Conservation (phyloP, 805 yeast genomes). For the Candida gorgasii region DNA sequence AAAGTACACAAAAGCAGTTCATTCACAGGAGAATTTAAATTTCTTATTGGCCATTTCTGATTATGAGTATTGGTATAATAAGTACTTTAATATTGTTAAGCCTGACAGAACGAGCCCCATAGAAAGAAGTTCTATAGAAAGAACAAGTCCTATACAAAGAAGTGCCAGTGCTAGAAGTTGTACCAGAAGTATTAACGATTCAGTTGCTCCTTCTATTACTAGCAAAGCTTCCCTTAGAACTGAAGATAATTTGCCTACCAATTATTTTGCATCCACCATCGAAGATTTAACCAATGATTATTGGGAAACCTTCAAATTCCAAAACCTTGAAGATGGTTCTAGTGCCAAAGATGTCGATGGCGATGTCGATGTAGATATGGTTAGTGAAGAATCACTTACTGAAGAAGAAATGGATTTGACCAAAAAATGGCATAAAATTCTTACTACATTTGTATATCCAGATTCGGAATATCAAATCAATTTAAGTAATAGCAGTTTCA, state of each 20-base stretch:
- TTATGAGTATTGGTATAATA: slow-evolving; percentile 46
- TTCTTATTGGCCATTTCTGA: slow-evolving; percentile 47
- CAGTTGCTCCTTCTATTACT: slow-evolving; percentile 4
- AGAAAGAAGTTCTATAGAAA: no score
- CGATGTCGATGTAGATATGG: slow-evolving; percentile 3
- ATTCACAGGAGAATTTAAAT: slow-evolving; percentile 47
- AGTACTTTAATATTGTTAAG: slow-evolving; percentile 10
- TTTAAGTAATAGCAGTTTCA: slow-evolving; percentile 40
- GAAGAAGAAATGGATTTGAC: slow-evolving; percentile 7
- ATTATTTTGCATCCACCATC: slow-evolving; percentile 25
- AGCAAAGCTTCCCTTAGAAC: slow-evolving; percentile 18
- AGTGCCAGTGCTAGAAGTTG: no score
- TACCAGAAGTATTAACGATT: no score
- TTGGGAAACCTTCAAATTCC: slow-evolving; percentile 23
- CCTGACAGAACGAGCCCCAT: no score
- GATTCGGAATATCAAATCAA: slow-evolving; percentile 52
- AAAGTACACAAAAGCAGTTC: slow-evolving; percentile 35
- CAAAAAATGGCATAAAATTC: slow-evolving; percentile 39
- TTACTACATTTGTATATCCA: slow-evolving; percentile 39
- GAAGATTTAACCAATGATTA: slow-evolving; percentile 24
- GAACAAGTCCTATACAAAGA: slow-evolving; percentile 11
- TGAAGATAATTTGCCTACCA: slow-evolving; percentile 24
- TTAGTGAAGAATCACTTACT: slow-evolving; percentile 1
- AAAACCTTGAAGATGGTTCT: slow-evolving; percentile 9
- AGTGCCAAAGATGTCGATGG: slow-evolving; percentile 8